phyloP scores from a whole-genome alignment of 2,329 filamentous ascomycete species.

The Ceratocystis harringtonii region DNA sequence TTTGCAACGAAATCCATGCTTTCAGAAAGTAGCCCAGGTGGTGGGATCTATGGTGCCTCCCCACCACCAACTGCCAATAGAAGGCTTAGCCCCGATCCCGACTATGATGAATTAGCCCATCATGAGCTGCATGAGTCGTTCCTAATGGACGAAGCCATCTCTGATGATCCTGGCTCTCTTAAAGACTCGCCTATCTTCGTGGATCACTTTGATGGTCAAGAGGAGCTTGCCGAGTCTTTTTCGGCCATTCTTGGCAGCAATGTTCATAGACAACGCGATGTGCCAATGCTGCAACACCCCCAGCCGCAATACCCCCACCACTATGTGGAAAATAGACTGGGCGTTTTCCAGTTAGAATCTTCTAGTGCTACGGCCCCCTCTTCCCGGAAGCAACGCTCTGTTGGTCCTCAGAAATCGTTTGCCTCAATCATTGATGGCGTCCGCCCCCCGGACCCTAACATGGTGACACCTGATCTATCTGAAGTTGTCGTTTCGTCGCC shows the following conservation, averaged over 20 bases:
- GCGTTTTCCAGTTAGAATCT: conserved; percentile 10
- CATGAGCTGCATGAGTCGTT: conserved; percentile 3
- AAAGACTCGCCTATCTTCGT: conserved; percentile 12
- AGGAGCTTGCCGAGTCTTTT: conserved; percentile 19
- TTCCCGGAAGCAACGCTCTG: background rate
- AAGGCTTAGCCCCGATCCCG: conserved; percentile 6
- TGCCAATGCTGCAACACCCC: background rate
- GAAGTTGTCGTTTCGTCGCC: conserved; percentile 27
- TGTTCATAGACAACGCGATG: conserved; percentile 9
- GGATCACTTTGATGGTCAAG: background rate
- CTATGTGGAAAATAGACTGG: conserved; percentile 6
- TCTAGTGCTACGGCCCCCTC: background rate
- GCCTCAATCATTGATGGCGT: conserved; percentile 5
- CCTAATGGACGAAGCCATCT: background rate
- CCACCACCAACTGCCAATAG: background rate
- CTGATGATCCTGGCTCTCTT: background rate
- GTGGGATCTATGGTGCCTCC: conserved; percentile 4
- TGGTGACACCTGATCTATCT: conserved; percentile 36
- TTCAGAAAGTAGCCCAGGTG: conserved; percentile 5
- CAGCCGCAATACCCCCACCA: background rate
- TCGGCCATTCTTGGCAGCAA: conserved; percentile 17
- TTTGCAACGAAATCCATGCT: conserved; percentile 16
- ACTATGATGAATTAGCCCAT: conserved; percentile 13
- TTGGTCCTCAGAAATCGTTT: conserved; percentile 11
- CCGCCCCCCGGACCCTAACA: conserved; percentile 19